Evolutionary conservation across 768 basidiomycete genomes (phyloP), one percentile per base, ranked within the genome.

Genomic region (Infundibulicybe gibba): DNA sequence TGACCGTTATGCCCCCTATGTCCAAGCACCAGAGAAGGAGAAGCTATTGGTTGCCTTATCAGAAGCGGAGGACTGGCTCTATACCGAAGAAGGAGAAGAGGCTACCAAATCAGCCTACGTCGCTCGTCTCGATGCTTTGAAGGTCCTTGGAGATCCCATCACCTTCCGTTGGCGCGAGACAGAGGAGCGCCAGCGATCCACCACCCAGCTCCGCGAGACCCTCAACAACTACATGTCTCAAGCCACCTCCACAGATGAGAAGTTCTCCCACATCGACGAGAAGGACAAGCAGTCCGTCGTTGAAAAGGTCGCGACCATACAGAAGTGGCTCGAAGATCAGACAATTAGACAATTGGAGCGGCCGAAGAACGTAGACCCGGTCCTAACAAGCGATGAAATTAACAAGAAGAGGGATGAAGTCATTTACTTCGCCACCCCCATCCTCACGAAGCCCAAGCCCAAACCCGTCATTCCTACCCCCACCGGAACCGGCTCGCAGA

Each of bases 271-370:
- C 74, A 92, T 98, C 54, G 85, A 87, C 51, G 85, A 85, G 55
- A 90, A 88, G 71, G 90, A 93, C 65, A 90, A 85, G 68, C 81
- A 92, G 70, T 62, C 70, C 40, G 82, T 94, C 53, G 76, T 97
- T 56, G 97, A 99, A 71, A 89, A 87, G 66, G 85, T 85, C 47
- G 97, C 90, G 43, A 92, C 84, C 9, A 72, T 87, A 33, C 87
- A 92, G 68, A 90, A 97, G 70, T 98, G 95, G 97, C 78, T 99
- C 47, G 90, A 97, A 60, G 94, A 99, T 75, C 81, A 89, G 76
- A 81, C 82, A 49, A 85, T 81, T 50, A 74, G 85, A 56, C 97
- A 98, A 76, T 75, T 79, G 6, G 95, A 98, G 76, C 75, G 85
- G 46, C 70, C 87, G 63, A 95, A 97, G 84, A 87, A 90, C 62